Base-by-base conservation (phyloP, 768 basidiomycete species). In the Epithele typhae region DNA sequence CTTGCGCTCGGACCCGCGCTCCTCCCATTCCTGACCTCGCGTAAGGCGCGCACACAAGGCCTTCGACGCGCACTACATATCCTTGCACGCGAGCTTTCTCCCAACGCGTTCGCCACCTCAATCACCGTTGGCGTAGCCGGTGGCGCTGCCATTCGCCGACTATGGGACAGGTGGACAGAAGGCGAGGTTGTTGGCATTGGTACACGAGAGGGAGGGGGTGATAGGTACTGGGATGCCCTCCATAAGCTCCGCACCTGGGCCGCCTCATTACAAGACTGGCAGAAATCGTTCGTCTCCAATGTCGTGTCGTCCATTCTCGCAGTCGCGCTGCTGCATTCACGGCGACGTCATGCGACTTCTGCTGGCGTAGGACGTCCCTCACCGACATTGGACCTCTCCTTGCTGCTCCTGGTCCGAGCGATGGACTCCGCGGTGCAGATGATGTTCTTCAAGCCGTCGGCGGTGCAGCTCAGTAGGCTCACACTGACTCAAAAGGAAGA, bases 321-420 rank as follows among this genome's bases (percentile, higher is more conserved):
- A 0, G 63, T 86, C 33, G 43, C 71, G 6, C 73, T 88, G 15
- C 66, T 88, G 30, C 82, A 82, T 55, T 64, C 71, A 32, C 76
- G 75, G 24, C 68, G 67, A 35, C 63, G 56, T 23, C 51, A 52
- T 27, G 30, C 45, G 5, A 40, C 30, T 40, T 46, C 51, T 2
- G 33, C 25, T 18, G 27, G 49, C 7, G 45, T 34, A 1, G 49
- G 43, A 19, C 51, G 49, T 10, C 51, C 57, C 8, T 83, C 83
- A 1, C 72, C 78, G 5, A 87, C 84, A 0, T 60, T 89, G 18
- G 84, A 87, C 54, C 66, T 90, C 30, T 87, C 78, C 14, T 64
- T 90, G 1, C 65, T 90, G 2, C 63, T 88, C 22, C 62, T 84
- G 40, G 84, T 87, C 23, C 77, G 87, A 36, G 85, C 87, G 1